Percentiles rank a stretch among this genome's conserved stretches.
These are phyloP conservation scores for Hyaloscypha bicolor DNA, from an alignment of 495 filamentous ascomycete species.

Conservation along the genomic window DNA sequence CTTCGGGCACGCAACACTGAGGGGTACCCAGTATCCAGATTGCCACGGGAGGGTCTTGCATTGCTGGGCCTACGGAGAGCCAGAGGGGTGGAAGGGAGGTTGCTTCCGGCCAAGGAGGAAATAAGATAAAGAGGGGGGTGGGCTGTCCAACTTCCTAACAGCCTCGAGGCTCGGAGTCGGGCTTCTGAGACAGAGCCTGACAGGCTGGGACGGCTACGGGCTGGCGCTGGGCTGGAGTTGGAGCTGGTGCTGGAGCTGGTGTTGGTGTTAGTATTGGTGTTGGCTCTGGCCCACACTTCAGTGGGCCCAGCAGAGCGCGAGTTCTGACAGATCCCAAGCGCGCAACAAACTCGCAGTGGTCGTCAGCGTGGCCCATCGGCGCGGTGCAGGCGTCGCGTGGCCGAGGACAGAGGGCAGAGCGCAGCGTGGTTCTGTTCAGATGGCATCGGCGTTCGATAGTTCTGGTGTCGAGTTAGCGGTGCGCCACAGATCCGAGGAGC, in stretches of 20 bases:
- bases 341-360: not conserved
- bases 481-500: conserved; percentile 17
- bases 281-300: not conserved
- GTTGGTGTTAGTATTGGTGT: no score
- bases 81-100: not conserved
- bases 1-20: not conserved
- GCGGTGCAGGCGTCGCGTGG: not conserved
- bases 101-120: not conserved
- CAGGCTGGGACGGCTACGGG: not conserved
- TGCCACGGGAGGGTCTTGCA: not conserved
- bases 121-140: not conserved
- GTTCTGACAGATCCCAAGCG: conserved; percentile 24
- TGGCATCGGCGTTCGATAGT: conserved; percentile 29
- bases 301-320: not conserved
- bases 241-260: no score
- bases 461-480: conserved; percentile 15
- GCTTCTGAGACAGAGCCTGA: conserved; percentile 3
- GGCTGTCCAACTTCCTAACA: not conserved
- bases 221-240: not conserved
- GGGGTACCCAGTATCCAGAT: not conserved
- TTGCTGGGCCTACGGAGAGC: not conserved
- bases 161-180: conserved; percentile 5
- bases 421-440: not conserved
- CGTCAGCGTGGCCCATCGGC: conserved; percentile 17
- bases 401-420: not conserved